Base-by-base conservation (phyloP, 1,139 yeast genomes). In the Diutina rugosa region DNA sequence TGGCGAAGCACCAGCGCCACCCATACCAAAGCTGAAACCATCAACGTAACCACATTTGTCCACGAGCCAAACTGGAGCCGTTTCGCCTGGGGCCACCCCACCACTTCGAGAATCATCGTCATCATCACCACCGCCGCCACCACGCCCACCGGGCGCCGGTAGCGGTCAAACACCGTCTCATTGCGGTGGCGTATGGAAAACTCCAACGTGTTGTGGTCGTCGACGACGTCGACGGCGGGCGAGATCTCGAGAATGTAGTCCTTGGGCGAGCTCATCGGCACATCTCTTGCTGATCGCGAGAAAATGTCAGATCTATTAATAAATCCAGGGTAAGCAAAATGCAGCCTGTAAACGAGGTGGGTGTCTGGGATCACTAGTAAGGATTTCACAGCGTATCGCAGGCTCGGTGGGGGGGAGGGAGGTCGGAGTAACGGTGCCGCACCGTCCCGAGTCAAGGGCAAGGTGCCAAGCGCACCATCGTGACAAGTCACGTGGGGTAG, bases 181-280 rank as follows among this genome's bases (percentile, higher is more conserved):
- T 49, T 49, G 9, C 53, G 41, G 9, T 49, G 53, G 16, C 53
- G 53, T 12, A 49, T 49, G 16, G 45, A 18, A n/a, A 49, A 49
- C 45, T 49, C 26, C 14, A 49, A 44, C n/a, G 32, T 29, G 32
- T 49, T 49, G 32, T 49, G 53, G 7, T 49, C 53, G 18, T 49
- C 53, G 6, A 49, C 53, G 7, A 29, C 44, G 16, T 49, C 53
- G 14, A 32, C 32, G 28, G 53, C 53, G 9, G 53, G 53, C 28
- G 53, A 29, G 16, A 49, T 49, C 28, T 49, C 53, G 41, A 49
- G 53, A 10, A 49, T 49, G 28, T 32, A 49, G 18, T 49, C 53
- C 14, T 49, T 49, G 41, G 53, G 44, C 41, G 53, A 32, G 7
- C 29, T 6, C 53, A 49, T 49, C 32, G 10, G 38, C 18, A 12